Evolutionary conservation across 1,284 basidiomycete species (phyloP), one percentile per base, ranked within the genome.

Genomic region (Stygiomarasmius scandens): DNA sequence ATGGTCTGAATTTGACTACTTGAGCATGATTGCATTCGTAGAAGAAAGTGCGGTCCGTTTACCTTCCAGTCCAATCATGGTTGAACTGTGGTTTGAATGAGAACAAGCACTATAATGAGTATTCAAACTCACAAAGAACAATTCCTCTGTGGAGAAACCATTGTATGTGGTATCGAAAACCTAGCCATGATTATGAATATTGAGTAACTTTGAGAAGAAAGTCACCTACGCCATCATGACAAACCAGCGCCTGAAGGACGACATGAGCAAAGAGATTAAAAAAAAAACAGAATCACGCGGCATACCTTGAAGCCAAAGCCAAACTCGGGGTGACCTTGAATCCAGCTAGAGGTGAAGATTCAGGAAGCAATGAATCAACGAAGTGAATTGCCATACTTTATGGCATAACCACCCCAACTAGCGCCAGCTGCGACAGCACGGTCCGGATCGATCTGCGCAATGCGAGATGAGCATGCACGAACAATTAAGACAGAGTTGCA

Each of bases 241-340:
- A 90, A 14, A 95, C 85, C 43, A 97, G 78, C 1, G 92, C 92
- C 77, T 79, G 52, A 23, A 50, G n/a, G 22, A 38, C 1, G 23
- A n/a, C 11, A 29, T 34, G 27, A 44, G 27, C 34, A 51, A 53
- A 20, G 19, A 27, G 16, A n/a, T n/a, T n/a, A n/a, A n/a, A 0
- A 14, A 47, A 12, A n/a, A 32, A 38, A 41, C 16, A 8, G 6
- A 27, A 19, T 41, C 19, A 38, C 14, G 14, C 24, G 20, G 62
- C 66, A 45, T 51, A 74, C 77, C 69, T 95, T 96, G 81, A 97
- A 96, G 23, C 83, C 83, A 68, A 93, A 92, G 4, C 80, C 84
- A 61, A 76, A 93, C 60, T 94, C 90, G 14, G 95, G 93, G 71
- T 96, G 93, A 0, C 94, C 92, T 72, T 95, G 91, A 60, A 96